Percentiles rank a stretch among this genome's conserved stretches.
These are phyloP conservation scores for Fulvia fulva DNA, from an alignment of 2,329 filamentous ascomycete species.

Conservation along the genomic window DNA sequence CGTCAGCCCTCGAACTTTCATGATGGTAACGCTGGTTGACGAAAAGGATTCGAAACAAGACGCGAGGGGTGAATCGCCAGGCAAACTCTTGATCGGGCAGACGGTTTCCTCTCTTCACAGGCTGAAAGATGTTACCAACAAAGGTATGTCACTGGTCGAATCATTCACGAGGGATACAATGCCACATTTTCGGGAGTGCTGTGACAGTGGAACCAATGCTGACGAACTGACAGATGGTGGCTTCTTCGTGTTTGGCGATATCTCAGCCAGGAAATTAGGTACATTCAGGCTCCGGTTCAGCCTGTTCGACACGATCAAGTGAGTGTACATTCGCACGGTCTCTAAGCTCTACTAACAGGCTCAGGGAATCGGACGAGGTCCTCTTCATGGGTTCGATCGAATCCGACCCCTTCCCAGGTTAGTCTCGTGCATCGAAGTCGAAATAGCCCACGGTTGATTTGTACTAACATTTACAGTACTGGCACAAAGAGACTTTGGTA, in stretches of 20 bases:
- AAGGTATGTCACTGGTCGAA: constrained; percentile 5
- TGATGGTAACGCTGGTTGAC: constrained; percentile 53
- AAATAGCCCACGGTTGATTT: neutral
- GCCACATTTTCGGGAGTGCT: too few species aligned
- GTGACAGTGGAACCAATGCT: too few species aligned
- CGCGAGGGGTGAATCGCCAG: constrained; percentile 17
- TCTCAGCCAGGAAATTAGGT: constrained; percentile 73
- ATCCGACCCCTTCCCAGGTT: constrained; percentile 66
- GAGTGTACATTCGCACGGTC: constrained; percentile 25
- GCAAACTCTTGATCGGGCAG: constrained; percentile 53
- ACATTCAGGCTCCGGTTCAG: constrained; percentile 71
- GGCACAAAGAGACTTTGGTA: constrained; percentile 64
- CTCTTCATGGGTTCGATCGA: constrained; percentile 52
- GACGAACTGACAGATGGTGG: constrained; percentile 60
- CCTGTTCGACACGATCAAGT: constrained; percentile 68
- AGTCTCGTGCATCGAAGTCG: constrained; percentile 35
- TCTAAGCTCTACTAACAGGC: constrained; percentile 3
- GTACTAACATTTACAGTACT: constrained; percentile 14
- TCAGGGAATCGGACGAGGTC: constrained; percentile 38
- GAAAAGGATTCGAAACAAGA: constrained; percentile 23
- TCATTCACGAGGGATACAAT: neutral
- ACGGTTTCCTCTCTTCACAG: constrained; percentile 77
- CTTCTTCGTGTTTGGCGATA: constrained; percentile 87
- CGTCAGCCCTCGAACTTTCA: constrained; percentile 63
- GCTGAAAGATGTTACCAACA: constrained; percentile 59